phyloP scores from a whole-genome alignment of 352 stramenopile genomes.

The Salisapilia sapeloensis region DNA sequence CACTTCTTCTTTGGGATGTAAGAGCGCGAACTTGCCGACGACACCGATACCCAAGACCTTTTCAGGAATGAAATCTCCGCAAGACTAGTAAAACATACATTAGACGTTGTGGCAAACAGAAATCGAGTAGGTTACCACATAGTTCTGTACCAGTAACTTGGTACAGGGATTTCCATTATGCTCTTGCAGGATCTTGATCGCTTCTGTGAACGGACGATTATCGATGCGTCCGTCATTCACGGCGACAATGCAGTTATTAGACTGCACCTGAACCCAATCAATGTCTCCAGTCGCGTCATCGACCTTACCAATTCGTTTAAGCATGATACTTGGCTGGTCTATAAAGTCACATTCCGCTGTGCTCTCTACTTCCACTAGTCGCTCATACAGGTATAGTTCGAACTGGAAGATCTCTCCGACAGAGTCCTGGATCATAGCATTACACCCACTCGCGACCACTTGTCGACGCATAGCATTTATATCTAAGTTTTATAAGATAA shows the following conservation, averaged over 20 bases:
- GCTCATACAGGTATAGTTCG: slow-evolving; percentile 74
- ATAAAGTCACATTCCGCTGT: slow-evolving; percentile 78
- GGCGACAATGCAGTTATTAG: slow-evolving; percentile 76
- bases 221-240: slow-evolving; percentile 80
- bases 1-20: slow-evolving; percentile 37
- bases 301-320: slow-evolving; percentile 75
- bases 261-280: slow-evolving; percentile 59
- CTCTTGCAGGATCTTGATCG: slow-evolving; percentile 62
- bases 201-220: slow-evolving; percentile 61
- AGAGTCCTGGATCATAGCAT: slow-evolving; percentile 63
- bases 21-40: slow-evolving; percentile 60
- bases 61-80: slow-evolving; percentile 74
- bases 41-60: slow-evolving; percentile 73
- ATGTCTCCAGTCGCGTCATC: slow-evolving; percentile 67
- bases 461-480: slow-evolving; percentile 74
- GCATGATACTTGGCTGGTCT: slow-evolving; percentile 67
- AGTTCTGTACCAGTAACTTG: slow-evolving; percentile 80
- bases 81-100: slow-evolving; percentile 12
- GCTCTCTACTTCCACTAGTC: slow-evolving; percentile 77
- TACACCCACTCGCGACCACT: slow-evolving; percentile 75
- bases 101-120: neutral
- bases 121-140: slow-evolving; percentile 16
- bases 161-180: slow-evolving; percentile 79
- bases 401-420: slow-evolving; percentile 82
- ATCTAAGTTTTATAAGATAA: slow-evolving; percentile 11